These are phyloP conservation scores for Solanum hybrid DNA, from an alignment of 305 asterid genomes.

Conservation along the genomic window DNA sequence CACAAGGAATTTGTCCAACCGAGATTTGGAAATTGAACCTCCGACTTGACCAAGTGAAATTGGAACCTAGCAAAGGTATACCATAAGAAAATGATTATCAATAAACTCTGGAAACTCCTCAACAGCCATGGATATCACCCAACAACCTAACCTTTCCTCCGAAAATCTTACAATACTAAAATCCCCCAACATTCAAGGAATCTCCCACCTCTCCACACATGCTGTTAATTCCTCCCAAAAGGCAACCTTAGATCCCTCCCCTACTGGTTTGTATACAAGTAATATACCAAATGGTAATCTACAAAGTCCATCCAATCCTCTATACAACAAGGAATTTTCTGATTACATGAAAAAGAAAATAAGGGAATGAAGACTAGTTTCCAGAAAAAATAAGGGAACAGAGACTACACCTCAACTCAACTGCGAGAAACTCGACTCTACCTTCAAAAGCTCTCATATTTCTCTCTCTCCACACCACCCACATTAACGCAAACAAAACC, in stretches of 20 bases:
- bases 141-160: not conserved
- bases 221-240: not conserved
- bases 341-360: not conserved
- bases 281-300: not conserved
- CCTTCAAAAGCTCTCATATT: not conserved
- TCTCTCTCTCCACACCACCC: not conserved
- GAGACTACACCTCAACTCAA: not conserved
- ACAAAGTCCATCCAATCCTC: not conserved
- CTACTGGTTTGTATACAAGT: not conserved
- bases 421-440: not conserved
- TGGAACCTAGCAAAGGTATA: not conserved
- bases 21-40: not conserved
- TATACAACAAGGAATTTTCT: not conserved
- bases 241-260: not conserved
- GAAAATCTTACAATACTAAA: not conserved
- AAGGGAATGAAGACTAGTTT: not conserved
- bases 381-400: not conserved
- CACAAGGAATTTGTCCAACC: not conserved
- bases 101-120: not conserved
- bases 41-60: not conserved
- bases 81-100: not conserved
- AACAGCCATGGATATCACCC: not conserved
- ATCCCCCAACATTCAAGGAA: not conserved
- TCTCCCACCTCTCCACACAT: not conserved
- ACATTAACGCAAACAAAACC: not conserved